These are phyloP conservation scores for Huiozyma sinensis DNA, from an alignment of 805 yeast genomes.

Conservation along the genomic window DNA sequence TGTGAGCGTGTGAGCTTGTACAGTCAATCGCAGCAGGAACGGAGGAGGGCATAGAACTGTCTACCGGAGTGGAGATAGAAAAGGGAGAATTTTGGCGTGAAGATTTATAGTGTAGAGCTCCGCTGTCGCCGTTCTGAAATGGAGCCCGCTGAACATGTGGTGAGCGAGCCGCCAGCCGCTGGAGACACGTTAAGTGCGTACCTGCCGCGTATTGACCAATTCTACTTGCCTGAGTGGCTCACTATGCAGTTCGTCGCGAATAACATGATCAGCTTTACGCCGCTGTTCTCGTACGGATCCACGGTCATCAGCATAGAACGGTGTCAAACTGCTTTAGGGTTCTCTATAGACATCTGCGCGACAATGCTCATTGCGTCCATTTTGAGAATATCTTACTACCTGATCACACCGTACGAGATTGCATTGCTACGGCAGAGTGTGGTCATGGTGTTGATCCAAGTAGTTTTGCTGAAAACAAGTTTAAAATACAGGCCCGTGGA, in stretches of 20 bases:
- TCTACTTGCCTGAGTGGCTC: conserved; percentile 39
- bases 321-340: conserved; percentile 61
- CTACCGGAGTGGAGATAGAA: no score
- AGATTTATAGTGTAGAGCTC: no score
- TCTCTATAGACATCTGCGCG: conserved; percentile 85
- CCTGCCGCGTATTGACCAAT: conserved; percentile 32
- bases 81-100: no score
- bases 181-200: conserved; percentile 20
- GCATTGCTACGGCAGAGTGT: conserved; percentile 68
- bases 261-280: conserved; percentile 66
- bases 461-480: conserved; percentile 51
- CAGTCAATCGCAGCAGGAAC: no score
- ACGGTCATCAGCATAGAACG: conserved; percentile 61
- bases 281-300: conserved; percentile 77
- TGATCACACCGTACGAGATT: conserved; percentile 72
- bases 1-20: no score
- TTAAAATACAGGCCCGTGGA: conserved; percentile 45
- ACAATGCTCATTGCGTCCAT: conserved; percentile 77
- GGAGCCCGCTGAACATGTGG: neutral
- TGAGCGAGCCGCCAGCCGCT: neutral
- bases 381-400: conserved; percentile 63
- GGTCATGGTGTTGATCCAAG: conserved; percentile 77
- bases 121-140: no score
- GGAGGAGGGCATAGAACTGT: no score
- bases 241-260: conserved; percentile 50